Conservation (phyloP, 768 basidiomycete species). For the Coprinellus aureogranulatus region DNA sequence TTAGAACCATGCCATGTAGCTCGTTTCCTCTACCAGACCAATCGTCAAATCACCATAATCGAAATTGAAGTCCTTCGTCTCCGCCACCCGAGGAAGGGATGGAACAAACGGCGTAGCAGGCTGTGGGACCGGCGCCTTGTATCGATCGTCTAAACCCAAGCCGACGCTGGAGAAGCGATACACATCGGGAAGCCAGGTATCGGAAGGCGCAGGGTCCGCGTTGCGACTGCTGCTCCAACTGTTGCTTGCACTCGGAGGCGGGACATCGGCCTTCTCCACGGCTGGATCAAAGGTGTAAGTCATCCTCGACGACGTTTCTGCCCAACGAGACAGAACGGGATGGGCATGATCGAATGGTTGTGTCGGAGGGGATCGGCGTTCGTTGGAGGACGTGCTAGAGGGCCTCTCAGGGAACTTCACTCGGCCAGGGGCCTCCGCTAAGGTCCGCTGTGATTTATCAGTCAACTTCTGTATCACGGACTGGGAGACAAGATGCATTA, state of each 20-base stretch:
- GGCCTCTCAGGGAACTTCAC: conserved; percentile 12
- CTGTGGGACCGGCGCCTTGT: conserved; percentile 32
- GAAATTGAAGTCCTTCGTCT: conserved; percentile 57
- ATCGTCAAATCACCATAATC: conserved; percentile 58
- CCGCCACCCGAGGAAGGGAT: conserved; percentile 48
- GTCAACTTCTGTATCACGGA: conserved; percentile 55
- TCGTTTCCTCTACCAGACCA: conserved; percentile 56
- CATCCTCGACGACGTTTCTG: conserved; percentile 20
- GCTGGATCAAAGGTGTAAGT: not conserved
- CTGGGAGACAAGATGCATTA: conserved; percentile 26
- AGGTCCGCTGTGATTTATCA: conserved; percentile 41
- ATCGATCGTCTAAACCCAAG: conserved; percentile 39
- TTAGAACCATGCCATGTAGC: conserved; percentile 72
- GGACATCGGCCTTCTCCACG: not conserved
- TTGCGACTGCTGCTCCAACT: conserved; percentile 16
- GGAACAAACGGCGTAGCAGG: conserved; percentile 43
- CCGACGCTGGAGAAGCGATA: conserved; percentile 45
- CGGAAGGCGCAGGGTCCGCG: conserved; percentile 10
- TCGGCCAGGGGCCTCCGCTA: not conserved
- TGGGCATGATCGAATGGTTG: conserved; percentile 37
- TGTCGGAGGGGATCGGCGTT: conserved; percentile 20
- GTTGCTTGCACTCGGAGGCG: not conserved
- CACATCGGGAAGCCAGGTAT: conserved; percentile 44
- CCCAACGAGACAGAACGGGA: conserved; percentile 28
- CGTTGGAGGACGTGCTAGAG: conserved; percentile 14